Evolutionary conservation across 139 green algal genomes (phyloP).

Genomic region (Eudorina sp.): DNA sequence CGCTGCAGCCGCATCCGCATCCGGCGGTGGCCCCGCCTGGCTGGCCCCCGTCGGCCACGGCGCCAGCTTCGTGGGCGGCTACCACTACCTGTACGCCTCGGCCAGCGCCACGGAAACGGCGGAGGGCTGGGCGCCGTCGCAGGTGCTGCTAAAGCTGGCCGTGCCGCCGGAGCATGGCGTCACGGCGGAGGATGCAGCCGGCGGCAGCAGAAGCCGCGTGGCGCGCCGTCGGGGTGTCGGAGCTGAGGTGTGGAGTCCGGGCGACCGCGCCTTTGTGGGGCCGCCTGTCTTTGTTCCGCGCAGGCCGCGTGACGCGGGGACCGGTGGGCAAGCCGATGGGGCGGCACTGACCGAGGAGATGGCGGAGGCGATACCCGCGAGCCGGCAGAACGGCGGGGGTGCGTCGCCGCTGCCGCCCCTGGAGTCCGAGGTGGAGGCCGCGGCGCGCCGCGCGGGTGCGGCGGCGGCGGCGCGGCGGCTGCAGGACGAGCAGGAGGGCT

Average conservation of each 20-base stretch:
- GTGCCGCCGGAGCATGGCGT: not conserved
- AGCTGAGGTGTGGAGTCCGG: slow-evolving; percentile 37
- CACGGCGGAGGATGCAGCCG: not conserved
- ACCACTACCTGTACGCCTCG: slow-evolving; percentile 19
- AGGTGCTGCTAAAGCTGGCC: slow-evolving; percentile 18
- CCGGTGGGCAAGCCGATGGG: not conserved
- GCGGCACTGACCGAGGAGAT: not conserved
- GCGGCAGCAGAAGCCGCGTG: not conserved
- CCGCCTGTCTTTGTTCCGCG: slow-evolving; percentile 37
- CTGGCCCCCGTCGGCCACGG: not conserved
- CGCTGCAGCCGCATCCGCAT: not conserved
- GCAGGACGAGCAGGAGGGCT: slow-evolving; percentile 36
- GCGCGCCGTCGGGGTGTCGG: not conserved
- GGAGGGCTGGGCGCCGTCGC: slow-evolving; percentile 26
- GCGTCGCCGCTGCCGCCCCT: not conserved
- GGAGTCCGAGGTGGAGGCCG: not conserved
- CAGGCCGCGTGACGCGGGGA: not conserved
- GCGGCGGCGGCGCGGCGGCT: not conserved
- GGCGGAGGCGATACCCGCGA: not conserved
- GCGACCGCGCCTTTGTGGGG: slow-evolving; percentile 37
- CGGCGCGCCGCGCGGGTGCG: not conserved
- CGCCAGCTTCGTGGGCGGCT: not conserved
- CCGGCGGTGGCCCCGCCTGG: too few relatives aligned
- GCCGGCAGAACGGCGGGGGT: not conserved
- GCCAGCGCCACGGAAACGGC: slow-evolving; percentile 13